phyloP scores from a whole-genome alignment of 164 flowering plant species.

The Cinnamomum chago region DNA sequence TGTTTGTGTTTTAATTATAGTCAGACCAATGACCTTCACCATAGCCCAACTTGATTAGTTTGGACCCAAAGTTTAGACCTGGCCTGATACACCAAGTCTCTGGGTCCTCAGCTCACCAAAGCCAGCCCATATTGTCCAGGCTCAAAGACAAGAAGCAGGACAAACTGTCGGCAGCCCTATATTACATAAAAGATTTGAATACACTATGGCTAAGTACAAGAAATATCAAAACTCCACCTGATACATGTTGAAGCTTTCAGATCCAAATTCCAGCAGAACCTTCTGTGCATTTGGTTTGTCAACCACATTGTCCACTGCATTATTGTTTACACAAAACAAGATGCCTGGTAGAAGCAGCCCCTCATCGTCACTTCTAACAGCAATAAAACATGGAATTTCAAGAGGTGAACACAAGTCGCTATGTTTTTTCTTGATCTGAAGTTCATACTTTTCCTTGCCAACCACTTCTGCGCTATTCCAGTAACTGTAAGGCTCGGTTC shows the following conservation, averaged over 20 bases:
- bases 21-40: background rate
- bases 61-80: background rate
- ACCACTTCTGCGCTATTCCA: background rate
- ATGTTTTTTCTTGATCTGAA: conserved; percentile 5
- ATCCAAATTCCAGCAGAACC: conserved; percentile 59
- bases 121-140: background rate
- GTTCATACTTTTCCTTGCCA: conserved; percentile 8
- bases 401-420: conserved; percentile 11
- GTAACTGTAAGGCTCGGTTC: conserved; percentile 6
- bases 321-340: conserved; percentile 24
- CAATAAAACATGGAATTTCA: conserved; percentile 39
- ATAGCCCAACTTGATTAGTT: background rate
- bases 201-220: conserved; percentile 7
- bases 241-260: conserved; percentile 42
- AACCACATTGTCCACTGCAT: conserved; percentile 7
- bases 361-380: conserved; percentile 19
- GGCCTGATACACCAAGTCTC: background rate
- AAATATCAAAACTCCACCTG: conserved; percentile 37
- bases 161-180: background rate
- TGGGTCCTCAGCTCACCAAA: background rate
- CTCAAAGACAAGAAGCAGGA: background rate
- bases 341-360: conserved; percentile 24
- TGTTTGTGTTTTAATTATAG: background rate
- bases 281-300: conserved; percentile 20
- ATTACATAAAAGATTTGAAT: background rate